Evolutionary conservation across 1,284 basidiomycete genomes (phyloP), one percentile per base, ranked within the genome.

Genomic region (Anthracocystis walkeri): DNA sequence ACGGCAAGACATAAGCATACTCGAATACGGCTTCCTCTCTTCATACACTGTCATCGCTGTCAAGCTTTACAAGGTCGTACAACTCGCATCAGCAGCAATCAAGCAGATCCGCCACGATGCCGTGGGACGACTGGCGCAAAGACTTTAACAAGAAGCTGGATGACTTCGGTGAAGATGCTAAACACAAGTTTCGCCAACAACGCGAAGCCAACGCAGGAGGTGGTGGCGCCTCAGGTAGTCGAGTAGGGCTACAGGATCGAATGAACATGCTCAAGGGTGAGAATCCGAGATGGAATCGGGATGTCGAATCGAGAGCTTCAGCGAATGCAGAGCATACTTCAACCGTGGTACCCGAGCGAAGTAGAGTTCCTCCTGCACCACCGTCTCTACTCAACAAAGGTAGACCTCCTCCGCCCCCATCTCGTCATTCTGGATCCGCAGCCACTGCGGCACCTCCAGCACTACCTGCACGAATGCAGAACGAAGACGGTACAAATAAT

Each of bases 71-170:
- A 46, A 21, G 20, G n/a, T 7, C 41, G 20, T 2, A 38, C 31
- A 23, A 8, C 3, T 14, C 10, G 7, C 18, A 20, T 14, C 16
- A 29, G 4, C 21, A 23, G 44, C 44, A 23, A 20, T 25, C n/a
- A 48, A 31, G 7, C 21, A 27, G 25, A 14, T 27, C 23, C 12
- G 21, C n/a, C 57, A 50, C 14, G 18, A 75, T 75, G 72, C 62
- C 62, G 42, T 62, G 49, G 58, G 74, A 76, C 58, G 68, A 71
- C 25, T 67, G 60, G 65, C 67, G 74, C 5, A 76, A 76, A 33
- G 55, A 71, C 38, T 76, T 76, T 46, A 76, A 76, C 68, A 67
- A 77, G 58, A 77, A 71, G 71, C 66, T 77, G 7, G 75, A 77
- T 48, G 51, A 63, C 41, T 74, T 75, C 33, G 75, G 75, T 12